Base-by-base conservation (phyloP, 306 rosid species). In the Amphicarpaea edgeworthii region DNA sequence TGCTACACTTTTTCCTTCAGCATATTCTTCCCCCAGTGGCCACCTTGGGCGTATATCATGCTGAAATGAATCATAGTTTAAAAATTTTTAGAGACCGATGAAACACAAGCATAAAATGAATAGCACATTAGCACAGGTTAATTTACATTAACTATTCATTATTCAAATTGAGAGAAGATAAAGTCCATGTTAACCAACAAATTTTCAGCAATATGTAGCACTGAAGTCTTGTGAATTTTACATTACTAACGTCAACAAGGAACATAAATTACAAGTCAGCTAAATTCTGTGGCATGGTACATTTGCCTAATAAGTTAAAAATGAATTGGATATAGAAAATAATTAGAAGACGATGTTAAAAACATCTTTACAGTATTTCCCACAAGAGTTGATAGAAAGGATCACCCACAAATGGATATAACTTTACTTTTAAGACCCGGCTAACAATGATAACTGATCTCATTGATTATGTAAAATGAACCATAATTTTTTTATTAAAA, bases 1-100 rank as follows among this genome's bases (percentile, higher is more conserved):
- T 50, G 96, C 88, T 70, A 84, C 90, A 59, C 96, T 95, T 82
- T 83, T 90, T 79, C 97, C 98, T 78, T 84, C 93, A 0, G 88
- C 89, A 57, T 87, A 84, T 84, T 90, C 97, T 81, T 92, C 96
- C 61, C 98, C 98, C 51, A 95, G 57, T 0, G 98, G 98, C 98
- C 98, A 95, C 80, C 97, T 84, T 45, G 97, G 98, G 54, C 98
- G 90, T 74, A 95, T 23, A 80, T 92, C 98, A 78, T 77, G 89
- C 97, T 92, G 92, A 61, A 70, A 54, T 8, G 16, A 47, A 30
- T 20, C 14, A 64, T 45, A 63, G 57, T 77, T 14, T 7, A 14
- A 68, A 21, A 73, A 49, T 53, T 7, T 58, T 41, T 17, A 43
- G 61, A 37, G 26, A 32, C 3, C 12, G 8, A 14, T 8, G 23